Percentiles rank a stretch among this genome's conserved stretches.
These are phyloP conservation scores for Discostella stelligera DNA, from an alignment of 352 stramenopile species.

Conservation along the genomic window DNA sequence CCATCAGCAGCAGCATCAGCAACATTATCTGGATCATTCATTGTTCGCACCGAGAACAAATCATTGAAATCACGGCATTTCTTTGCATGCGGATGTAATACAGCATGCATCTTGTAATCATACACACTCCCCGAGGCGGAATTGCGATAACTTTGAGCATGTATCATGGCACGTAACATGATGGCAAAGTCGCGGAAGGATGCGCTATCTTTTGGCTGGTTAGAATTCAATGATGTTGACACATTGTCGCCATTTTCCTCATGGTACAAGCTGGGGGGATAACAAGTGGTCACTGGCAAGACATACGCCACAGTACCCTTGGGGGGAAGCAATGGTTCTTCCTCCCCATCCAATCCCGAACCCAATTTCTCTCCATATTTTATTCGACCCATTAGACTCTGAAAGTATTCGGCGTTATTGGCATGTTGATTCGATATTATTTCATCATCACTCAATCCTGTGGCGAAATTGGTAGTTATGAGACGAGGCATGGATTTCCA, in stretches of 20 bases:
- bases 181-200: conserved; percentile 47
- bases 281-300: conserved; percentile 29
- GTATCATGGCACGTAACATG: conserved; percentile 36
- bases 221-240: conserved; percentile 9
- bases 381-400: not conserved
- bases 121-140: conserved; percentile 42
- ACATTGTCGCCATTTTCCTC: not conserved
- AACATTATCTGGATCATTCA: not conserved
- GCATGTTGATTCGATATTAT: conserved; percentile 16
- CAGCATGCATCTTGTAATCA: conserved; percentile 76
- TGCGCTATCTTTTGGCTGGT: conserved; percentile 25
- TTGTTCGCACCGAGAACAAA: not conserved
- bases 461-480: conserved; percentile 35
- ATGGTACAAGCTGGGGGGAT: not conserved
- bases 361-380: not conserved
- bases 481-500: conserved; percentile 45
- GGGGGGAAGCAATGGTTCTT: conserved; percentile 7
- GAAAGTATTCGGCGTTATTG: conserved; percentile 10
- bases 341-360: not conserved
- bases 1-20: not conserved
- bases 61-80: conserved; percentile 32
- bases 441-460: conserved; percentile 24
- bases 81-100: conserved; percentile 66
- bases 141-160: conserved; percentile 39
- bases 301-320: conserved; percentile 43